Evolutionary conservation across 768 basidiomycete species (phyloP), one percentile per base, ranked within the genome.

Genomic region (Lactarius vividus): DNA sequence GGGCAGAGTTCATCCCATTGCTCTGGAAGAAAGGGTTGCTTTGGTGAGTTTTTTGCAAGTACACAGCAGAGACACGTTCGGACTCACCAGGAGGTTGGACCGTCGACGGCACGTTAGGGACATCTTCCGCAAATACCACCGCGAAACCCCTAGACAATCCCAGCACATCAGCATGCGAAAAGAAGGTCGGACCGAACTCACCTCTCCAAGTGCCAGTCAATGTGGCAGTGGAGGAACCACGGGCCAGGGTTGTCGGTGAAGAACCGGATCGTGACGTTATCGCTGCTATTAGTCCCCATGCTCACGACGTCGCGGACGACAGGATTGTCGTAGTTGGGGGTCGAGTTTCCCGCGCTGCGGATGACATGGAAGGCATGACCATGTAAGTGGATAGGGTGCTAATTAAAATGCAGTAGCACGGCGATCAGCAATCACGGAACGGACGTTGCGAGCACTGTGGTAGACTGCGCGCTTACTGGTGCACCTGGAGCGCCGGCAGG

Each of bases 291-390:
- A n/a, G n/a, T n/a, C 9, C 71, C 72, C 1, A 71, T 62, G 59
- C 55, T 68, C 23, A 82, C 76, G 9, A 80, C 80, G 69, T 84
- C 83, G 46, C 83, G 73, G 55, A 79, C 73, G 59, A 79, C 75
- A 0, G 83, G 83, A 70, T 83, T 80, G 7, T 33, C 44, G 3
- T 35, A 65, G 46, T 72, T 73, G 35, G 62, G 62, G 8, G 46
- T 37, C 20, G 55, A n/a, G 35, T 23, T 54, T 1, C 70, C 65
- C 9, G 65, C 62, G 31, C 62, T 63, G 15, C 66, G 62, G 18
- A 71, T 46, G 20, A 70, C 69, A 4, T 62, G 40, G 59, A 71
- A 69, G 1, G 44, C 28, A 29, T 67, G 70, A n/a, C 56, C 46
- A 4, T 58, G 60, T 37, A 62, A 26, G 56, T 57, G 65, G 6